Base-by-base conservation (phyloP, 768 basidiomycete genomes). In the Cubamyces sp. region DNA sequence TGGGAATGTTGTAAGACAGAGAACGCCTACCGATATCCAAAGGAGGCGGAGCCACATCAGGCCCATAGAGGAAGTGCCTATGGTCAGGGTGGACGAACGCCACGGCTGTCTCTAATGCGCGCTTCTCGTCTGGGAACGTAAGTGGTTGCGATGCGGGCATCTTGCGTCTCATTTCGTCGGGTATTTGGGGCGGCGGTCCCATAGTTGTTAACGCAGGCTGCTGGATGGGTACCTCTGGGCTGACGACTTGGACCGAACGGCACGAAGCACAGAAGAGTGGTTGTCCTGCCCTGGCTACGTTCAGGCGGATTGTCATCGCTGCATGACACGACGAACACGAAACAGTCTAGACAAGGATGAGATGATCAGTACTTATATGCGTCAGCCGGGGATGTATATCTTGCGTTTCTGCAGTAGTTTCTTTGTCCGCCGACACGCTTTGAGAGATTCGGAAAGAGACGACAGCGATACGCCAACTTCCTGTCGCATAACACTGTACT, bases 11-110 rank as follows among this genome's bases (percentile, higher is more conserved):
- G 21, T n/a, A n/a, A 1, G 37, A 11, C 9, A 39, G 16, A 2
- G 12, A 18, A 11, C 6, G 28, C 7, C 11, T 14, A 3, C 11
- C 16, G 11, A 7, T 12, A 3, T 34, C 43, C 43, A 26, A 21
- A 7, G 23, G 25, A 21, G 28, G 60, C 8, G 16, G 6, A 5
- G 25, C 12, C 12, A n/a, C 8, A 18, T 46, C 43, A 11, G 18
- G 46, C 21, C n/a, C 21, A 5, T 30, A 23, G 45, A 60, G 39
- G 18, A 54, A 11, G 12, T 53, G 46, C 9, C 39, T 37, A n/a
- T 61, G 60, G 19, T 61, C 53, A 16, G 60, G 60, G 25, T 61
- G 60, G 5, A 61, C 52, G 39, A 61, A 54, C 4, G 40, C n/a
- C 3, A 26, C n/a, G 2, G 28, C 49, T 19, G 41, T 12, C 30